Evolutionary conservation across 2,329 filamentous ascomycete species (phyloP).

Genomic region (Lasiodiplodia citricola): DNA sequence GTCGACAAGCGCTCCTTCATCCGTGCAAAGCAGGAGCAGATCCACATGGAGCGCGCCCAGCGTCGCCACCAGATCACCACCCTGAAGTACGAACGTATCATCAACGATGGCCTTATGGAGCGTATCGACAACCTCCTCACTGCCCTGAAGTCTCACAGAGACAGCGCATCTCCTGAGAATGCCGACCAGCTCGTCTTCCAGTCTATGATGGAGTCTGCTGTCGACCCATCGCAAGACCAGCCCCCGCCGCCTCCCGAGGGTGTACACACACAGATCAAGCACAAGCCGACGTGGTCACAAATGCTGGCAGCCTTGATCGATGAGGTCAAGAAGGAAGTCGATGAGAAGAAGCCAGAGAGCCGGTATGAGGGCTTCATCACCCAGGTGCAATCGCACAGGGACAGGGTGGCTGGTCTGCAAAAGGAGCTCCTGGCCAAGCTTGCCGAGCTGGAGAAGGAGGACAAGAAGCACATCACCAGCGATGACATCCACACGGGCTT

Average conservation of each 20-base stretch:
- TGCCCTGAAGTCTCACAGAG: conserved; percentile 75
- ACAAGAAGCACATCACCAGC: conserved; percentile 90
- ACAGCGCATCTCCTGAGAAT: conserved; percentile 62
- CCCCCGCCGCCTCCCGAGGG: conserved; percentile 78
- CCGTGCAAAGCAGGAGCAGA: conserved; percentile 95
- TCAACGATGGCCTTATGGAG: conserved; percentile 88
- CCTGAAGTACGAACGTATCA: conserved; percentile 86
- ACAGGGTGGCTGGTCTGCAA: conserved; percentile 80
- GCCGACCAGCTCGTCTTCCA: conserved; percentile 81
- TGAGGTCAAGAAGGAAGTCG: conserved; percentile 85
- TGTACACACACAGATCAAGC: conserved; percentile 75
- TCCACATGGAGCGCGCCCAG: conserved; percentile 86
- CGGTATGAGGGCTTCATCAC: conserved; percentile 77
- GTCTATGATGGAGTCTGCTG: conserved; percentile 81
- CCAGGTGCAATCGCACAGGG: conserved; percentile 77
- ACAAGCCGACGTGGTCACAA: conserved; percentile 85
- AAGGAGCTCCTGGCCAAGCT: conserved; percentile 75
- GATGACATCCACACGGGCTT: conserved; percentile 89
- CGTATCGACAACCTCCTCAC: conserved; percentile 81
- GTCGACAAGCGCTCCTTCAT: conserved; percentile 99
- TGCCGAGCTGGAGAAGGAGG: conserved; percentile 81
- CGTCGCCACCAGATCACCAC: conserved; percentile 89
- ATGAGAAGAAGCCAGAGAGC: conserved; percentile 71
- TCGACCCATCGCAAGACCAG: conserved; percentile 73
- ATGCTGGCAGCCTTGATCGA: conserved; percentile 99